Evolutionary conservation across 2,329 filamentous ascomycete species (phyloP), one percentile per base, ranked within the genome.

Genomic region (Fusarium sp.): DNA sequence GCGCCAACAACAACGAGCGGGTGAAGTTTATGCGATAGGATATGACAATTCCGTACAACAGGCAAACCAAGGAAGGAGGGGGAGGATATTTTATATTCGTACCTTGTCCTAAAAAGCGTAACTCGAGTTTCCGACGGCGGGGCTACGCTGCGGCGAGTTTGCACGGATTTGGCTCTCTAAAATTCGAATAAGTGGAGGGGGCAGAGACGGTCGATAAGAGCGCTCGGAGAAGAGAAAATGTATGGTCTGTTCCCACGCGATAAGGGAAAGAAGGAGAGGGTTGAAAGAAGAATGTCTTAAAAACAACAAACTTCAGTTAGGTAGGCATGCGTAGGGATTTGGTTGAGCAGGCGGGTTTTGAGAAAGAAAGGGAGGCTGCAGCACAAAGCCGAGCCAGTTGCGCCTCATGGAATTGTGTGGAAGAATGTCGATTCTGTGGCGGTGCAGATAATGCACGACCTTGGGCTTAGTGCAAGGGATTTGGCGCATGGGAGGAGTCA

Each of bases 321-420:
- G 54, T 62, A 62, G 63, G 54, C 67, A 58, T 67, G 57, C 67
- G 60, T 69, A 71, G 53, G 60, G 54, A 58, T 8, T 50, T 68
- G 61, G 62, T 72, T 62, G 65, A 69, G 70, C 62, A 69, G 67
- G 71, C 57, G 56, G 65, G 46, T 72, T 74, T 73, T 75, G 72
- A 75, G 76, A 73, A 73, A 70, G 66, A 65, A 66, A 71, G 71
- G 73, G 70, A 71, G 73, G 72, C 74, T 77, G 72, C 74, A 78
- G 55, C 53, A 63, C 57, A 61, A 65, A 72, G 75, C 69, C 63
- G 72, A 69, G 69, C 69, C 70, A 69, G 70, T 63, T 77, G 76
- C 78, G 78, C 78, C 79, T 79, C 80, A 81, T 80, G 79, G 79
- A 81, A 81, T 63, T 76, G 73, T 75, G 77, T 81, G 73, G 79